phyloP scores from a whole-genome alignment of 176 grass and related monocot genomes.

The Neostapfia colusana region DNA sequence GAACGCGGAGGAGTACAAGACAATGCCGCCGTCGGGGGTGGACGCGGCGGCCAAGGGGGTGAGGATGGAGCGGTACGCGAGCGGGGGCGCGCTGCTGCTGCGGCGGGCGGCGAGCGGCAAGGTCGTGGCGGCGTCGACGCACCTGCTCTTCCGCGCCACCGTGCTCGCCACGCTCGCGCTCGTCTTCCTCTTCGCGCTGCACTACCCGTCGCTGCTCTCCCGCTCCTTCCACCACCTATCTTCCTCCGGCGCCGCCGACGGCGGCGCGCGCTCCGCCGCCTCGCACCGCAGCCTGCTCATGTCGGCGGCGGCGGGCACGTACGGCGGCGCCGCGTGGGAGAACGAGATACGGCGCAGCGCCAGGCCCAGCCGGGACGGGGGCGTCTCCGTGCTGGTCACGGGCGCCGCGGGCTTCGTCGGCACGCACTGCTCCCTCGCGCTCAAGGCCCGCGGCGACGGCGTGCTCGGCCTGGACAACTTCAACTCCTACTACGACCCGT shows the following conservation, averaged over 20 bases:
- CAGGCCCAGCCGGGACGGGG: conserved; percentile 42
- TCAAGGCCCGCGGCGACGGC: conserved; percentile 74
- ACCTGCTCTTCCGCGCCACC: conserved; percentile 69
- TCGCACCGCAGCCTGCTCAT: conserved; percentile 73
- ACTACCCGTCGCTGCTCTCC: conserved; percentile 85
- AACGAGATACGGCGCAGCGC: conserved; percentile 56
- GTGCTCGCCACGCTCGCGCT: conserved; percentile 69
- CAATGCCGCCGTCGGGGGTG: conserved; percentile 43
- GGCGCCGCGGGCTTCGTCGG: conserved; percentile 86
- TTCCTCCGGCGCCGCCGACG: not conserved
- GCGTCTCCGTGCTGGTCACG: conserved; percentile 70
- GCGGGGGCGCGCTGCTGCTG: conserved; percentile 51
- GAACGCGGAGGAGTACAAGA: not conserved
- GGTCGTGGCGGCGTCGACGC: conserved; percentile 57
- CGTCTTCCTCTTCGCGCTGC: conserved; percentile 67
- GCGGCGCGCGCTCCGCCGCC: not conserved
- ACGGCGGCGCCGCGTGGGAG: conserved; percentile 55
- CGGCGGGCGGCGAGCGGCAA: conserved; percentile 60
- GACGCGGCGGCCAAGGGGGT: conserved; percentile 54
- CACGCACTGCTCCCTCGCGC: conserved; percentile 75
- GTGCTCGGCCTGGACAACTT: conserved; percentile 93
- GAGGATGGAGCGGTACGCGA: conserved; percentile 70
- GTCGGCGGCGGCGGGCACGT: conserved; percentile 33
- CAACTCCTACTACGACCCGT: conserved; percentile 87
- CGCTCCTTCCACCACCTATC: conserved; percentile 56